Evolutionary conservation across 805 yeast genomes (phyloP).

Genomic region (Candida sithepensis): DNA sequence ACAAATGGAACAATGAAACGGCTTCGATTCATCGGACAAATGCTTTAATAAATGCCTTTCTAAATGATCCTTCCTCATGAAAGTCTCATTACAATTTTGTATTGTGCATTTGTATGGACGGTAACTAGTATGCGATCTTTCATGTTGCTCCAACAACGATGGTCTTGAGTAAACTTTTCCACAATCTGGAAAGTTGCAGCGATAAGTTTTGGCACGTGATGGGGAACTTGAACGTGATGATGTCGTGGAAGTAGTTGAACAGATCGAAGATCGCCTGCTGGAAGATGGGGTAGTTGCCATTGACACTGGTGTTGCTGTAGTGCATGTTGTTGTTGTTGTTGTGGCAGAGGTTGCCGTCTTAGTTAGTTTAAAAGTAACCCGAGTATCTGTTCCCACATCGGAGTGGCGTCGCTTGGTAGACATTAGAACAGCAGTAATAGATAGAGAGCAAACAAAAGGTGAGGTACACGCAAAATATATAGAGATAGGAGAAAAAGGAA

Average conservation of each 20-base stretch:
- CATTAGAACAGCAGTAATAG: too few relatives aligned
- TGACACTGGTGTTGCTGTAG: neutral
- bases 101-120: conserved; percentile 68
- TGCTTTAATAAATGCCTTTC: conserved; percentile 74
- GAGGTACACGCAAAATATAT: too few relatives aligned
- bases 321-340: neutral
- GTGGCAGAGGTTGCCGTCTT: neutral
- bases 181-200: conserved; percentile 66
- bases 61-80: conserved; percentile 75
- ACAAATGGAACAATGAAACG: conserved; percentile 69
- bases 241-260: conserved; percentile 6
- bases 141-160: conserved; percentile 76
- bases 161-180: conserved; percentile 78
- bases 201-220: conserved; percentile 53
- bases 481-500: too few relatives aligned
- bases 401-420: too few relatives aligned
- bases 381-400: neutral
- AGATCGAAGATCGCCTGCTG: neutral
- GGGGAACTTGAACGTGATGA: conserved; percentile 36
- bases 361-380: neutral
- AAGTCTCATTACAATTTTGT: conserved; percentile 56
- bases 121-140: conserved; percentile 72
- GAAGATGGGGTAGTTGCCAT: neutral
- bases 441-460: too few relatives aligned
- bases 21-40: conserved; percentile 48